These are phyloP conservation scores for Triticum aestivum DNA, from an alignment of 176 grass and related monocot genomes.

Conservation along the genomic window IWGSC_CS_RefSeq_v2.1 NC_057801.1:655995296-655995795, in stretches of 20 bases:
- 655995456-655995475: slow-evolving; percentile 59
- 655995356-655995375: neutral
- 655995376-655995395: slow-evolving; percentile 5
- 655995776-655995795: slow-evolving; percentile 72
- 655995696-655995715: too few species aligned
- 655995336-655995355: neutral
- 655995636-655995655: neutral
- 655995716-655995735: neutral
- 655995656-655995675: neutral
- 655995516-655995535: slow-evolving; percentile 71
- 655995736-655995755: slow-evolving; percentile 72
- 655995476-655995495: slow-evolving; percentile 69
- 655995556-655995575: slow-evolving; percentile 68
- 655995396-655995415: slow-evolving; percentile 65
- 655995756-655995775: slow-evolving; percentile 58
- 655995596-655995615: slow-evolving; percentile 76
- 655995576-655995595: slow-evolving; percentile 79
- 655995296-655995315: neutral
- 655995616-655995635: slow-evolving; percentile 17
- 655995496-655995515: slow-evolving; percentile 61
- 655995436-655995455: slow-evolving; percentile 68
- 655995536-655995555: slow-evolving; percentile 79
- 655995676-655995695: neutral
- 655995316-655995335: neutral
- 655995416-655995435: slow-evolving; percentile 66